phyloP scores from a whole-genome alignment of 164 flowering plant genomes.

The Hamamelis virginiana region DNA sequence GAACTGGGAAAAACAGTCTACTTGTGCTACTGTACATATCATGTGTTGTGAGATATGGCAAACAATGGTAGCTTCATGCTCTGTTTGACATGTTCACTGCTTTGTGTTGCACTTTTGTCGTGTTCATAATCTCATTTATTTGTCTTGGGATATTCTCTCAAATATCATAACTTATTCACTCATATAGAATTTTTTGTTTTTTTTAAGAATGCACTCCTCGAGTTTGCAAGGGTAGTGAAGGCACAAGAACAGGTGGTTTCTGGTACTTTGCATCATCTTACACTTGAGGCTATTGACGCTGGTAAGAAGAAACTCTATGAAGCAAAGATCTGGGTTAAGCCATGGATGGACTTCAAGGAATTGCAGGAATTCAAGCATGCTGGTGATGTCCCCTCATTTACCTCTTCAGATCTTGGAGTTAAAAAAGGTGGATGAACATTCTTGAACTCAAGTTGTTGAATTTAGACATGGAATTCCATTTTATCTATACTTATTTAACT shows the following conservation, averaged over 20 bases:
- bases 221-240: conserved; percentile 65
- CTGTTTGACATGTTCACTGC: too few species aligned
- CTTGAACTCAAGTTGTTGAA: not conserved
- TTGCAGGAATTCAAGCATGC: conserved; percentile 68
- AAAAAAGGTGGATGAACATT: conserved; percentile 39
- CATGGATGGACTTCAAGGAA: conserved; percentile 78
- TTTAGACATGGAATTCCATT: not conserved
- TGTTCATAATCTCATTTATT: too few species aligned
- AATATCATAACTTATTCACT: not conserved
- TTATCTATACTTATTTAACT: not conserved
- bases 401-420: conserved; percentile 64
- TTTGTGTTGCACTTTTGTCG: too few species aligned
- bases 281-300: conserved; percentile 65
- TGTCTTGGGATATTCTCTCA: too few species aligned
- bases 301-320: conserved; percentile 71
- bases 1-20: too few species aligned
- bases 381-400: conserved; percentile 41
- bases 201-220: conserved; percentile 54
- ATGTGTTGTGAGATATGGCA: too few species aligned
- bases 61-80: too few species aligned
- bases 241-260: conserved; percentile 78
- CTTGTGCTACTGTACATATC: too few species aligned
- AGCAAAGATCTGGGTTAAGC: conserved; percentile 80
- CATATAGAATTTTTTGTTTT: not conserved
- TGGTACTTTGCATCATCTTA: conserved; percentile 64